These are phyloP conservation scores for Eucalyptus melliodora DNA, from an alignment of 345 rosid genomes.

Conservation along the genomic window DNA sequence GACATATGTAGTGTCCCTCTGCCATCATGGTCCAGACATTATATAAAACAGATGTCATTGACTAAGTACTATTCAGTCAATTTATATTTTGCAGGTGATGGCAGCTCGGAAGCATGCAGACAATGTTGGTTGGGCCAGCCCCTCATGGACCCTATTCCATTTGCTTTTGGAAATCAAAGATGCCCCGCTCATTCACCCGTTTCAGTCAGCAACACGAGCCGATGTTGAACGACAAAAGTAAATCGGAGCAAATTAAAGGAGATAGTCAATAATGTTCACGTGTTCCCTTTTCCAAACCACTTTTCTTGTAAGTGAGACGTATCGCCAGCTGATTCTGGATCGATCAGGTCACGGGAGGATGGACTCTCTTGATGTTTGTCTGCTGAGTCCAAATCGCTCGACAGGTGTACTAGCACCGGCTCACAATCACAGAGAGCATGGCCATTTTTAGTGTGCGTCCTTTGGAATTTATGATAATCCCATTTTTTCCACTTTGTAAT, in stretches of 20 bases:
- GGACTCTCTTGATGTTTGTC: not conserved
- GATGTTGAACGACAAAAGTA: not conserved
- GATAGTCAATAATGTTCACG: not conserved
- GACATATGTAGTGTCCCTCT: not conserved
- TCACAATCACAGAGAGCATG: not conserved
- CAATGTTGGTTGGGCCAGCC: not conserved
- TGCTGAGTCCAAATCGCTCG: not conserved
- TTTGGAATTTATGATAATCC: not conserved
- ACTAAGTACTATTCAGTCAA: not conserved
- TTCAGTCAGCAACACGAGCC: not conserved
- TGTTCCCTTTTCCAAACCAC: not conserved
- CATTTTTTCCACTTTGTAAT: not conserved
- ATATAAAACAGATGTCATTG: not conserved
- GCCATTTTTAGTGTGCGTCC: not conserved
- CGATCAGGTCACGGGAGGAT: not conserved
- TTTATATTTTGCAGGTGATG: not conserved
- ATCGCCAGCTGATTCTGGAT: not conserved
- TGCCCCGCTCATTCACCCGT: not conserved
- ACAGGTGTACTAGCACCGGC: not conserved
- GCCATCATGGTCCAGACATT: not conserved
- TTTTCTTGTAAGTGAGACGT: not conserved
- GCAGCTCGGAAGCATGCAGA: not conserved
- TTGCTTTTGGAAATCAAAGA: not conserved
- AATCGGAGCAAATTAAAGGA: not conserved
- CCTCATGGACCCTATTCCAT: not conserved